Evolutionary conservation across 1,284 basidiomycete species (phyloP).

Genomic region (Apiotrichum gracile): DNA sequence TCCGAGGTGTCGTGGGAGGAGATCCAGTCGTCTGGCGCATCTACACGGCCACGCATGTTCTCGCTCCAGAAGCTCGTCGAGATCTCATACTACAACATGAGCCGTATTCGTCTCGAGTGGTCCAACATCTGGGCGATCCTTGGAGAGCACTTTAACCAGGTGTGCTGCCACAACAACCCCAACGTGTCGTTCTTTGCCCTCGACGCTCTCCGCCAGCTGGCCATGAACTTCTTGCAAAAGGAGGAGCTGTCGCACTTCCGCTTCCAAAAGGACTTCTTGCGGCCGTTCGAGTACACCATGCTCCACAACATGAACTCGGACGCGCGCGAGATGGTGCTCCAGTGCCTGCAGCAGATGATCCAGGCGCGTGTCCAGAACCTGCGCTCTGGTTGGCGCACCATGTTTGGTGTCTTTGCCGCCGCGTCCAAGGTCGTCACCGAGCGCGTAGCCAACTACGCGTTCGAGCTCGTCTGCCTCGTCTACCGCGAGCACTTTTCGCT

Average conservation of each 20-base stretch:
- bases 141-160: constrained; percentile 98
- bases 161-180: constrained; percentile 96
- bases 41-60: constrained; percentile 89
- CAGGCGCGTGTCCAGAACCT: constrained; percentile 91
- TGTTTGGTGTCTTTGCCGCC: constrained; percentile 97
- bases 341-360: constrained; percentile 99
- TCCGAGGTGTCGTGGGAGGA: constrained; percentile 99
- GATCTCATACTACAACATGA: constrained; percentile 99
- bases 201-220: constrained; percentile 94
- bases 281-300: constrained; percentile 98
- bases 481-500: constrained; percentile 87
- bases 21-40: constrained; percentile 92
- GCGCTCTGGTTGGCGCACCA: constrained; percentile 97
- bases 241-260: constrained; percentile 98
- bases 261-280: constrained; percentile 98
- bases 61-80: constrained; percentile 98
- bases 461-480: constrained; percentile 88
- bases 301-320: constrained; percentile 91
- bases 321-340: constrained; percentile 93
- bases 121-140: constrained; percentile 96
- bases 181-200: constrained; percentile 96
- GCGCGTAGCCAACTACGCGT: constrained; percentile 86
- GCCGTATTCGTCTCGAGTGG: constrained; percentile 96
- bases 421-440: constrained; percentile 95
- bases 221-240: constrained; percentile 98